Percentiles rank a stretch among this genome's conserved stretches.
phyloP scores from a whole-genome alignment of 805 yeast genomes.

The Schwanniomyces vanrijiae region DNA sequence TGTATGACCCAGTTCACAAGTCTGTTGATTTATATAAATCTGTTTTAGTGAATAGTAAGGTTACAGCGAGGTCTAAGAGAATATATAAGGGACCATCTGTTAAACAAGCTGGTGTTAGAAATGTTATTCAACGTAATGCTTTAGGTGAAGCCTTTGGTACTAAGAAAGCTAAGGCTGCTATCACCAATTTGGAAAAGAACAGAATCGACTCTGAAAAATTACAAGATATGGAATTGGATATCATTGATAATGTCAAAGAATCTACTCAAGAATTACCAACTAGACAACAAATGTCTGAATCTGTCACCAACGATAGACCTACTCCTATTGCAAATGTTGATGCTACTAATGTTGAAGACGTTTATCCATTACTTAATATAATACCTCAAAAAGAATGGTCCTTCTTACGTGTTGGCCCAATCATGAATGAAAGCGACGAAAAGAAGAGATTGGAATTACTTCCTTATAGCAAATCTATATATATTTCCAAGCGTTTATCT shows the following conservation, averaged over 20 bases:
- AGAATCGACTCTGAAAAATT: slow-evolving; percentile 82
- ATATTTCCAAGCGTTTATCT: slow-evolving; percentile 49
- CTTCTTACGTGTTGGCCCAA: slow-evolving; percentile 61
- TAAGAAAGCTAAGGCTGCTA: slow-evolving; percentile 90
- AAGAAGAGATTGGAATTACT: slow-evolving; percentile 55
- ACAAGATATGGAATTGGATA: slow-evolving; percentile 71
- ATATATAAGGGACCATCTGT: slow-evolving; percentile 61
- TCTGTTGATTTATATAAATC: slow-evolving; percentile 61
- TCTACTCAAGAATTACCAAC: slow-evolving; percentile 76
- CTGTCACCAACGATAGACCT: slow-evolving; percentile 69
- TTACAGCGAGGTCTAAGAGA: slow-evolving; percentile 61
- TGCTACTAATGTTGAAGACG: slow-evolving; percentile 81
- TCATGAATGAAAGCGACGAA: slow-evolving; percentile 51
- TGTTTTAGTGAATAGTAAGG: slow-evolving; percentile 62
- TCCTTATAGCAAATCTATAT: slow-evolving; percentile 62
- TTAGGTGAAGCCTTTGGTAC: slow-evolving; percentile 98
- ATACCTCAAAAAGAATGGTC: slow-evolving; percentile 67
- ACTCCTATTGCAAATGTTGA: slow-evolving; percentile 75
- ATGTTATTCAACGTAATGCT: slow-evolving; percentile 68
- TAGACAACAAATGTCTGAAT: slow-evolving; percentile 57
- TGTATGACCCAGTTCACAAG: slow-evolving; percentile 68
- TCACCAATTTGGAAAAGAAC: slow-evolving; percentile 76
- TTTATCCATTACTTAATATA: slow-evolving; percentile 72
- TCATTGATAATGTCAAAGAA: slow-evolving; percentile 73
- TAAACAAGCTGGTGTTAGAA: slow-evolving; percentile 51